Evolutionary conservation across 208 protist species (phyloP), one percentile per base, ranked within the genome.

Genomic region (Crithidia fasciculata): DNA sequence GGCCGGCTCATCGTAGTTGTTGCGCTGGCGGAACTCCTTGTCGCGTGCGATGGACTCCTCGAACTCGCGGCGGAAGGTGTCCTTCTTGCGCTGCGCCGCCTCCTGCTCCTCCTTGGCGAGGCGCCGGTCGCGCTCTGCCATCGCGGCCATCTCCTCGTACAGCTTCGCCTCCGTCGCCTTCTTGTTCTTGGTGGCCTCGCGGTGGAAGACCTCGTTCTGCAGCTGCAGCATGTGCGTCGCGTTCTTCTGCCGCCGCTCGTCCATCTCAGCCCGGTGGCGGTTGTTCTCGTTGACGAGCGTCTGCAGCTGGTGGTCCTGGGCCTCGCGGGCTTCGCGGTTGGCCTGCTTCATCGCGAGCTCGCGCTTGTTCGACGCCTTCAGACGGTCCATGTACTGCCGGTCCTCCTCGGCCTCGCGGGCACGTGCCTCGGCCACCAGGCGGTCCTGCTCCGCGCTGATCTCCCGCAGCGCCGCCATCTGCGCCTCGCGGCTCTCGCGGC

Each of bases 1-100:
- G 28, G 55, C 64, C n/a, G 88, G 86, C 68, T 96, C 91, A 40
- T 96, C 89, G 74, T 92, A 94, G 79, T 96, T 93, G 79, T 94
- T 83, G 41, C 18, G 78, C 10, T 74, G 72, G 55, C 78, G 81
- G 69, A 93, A 94, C 72, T 91, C 89, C 76, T 86, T 84, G 50
- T 96, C 87, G 28, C 90, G 88, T n/a, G 28, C 72, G n/a, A 93
- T 80, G 47, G 63, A 79, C 44, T 87, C 87, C 19, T 90, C 83
- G 60, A 96, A 90, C 37, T 93, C 89, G 18, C 76, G 56, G 44
- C 80, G 82, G 81, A 88, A 96, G 44, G 83, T 84, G 18, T 87
- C 68, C 69, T 86, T 82, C 76, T 90, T 89, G 9, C 56, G 76
- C 62, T 81, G 49, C 57, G 78, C 76, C n/a, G 81, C 79, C 60